These are phyloP conservation scores for Magnolia sinica DNA, from an alignment of 164 flowering plant species.

Conservation along the genomic window DNA sequence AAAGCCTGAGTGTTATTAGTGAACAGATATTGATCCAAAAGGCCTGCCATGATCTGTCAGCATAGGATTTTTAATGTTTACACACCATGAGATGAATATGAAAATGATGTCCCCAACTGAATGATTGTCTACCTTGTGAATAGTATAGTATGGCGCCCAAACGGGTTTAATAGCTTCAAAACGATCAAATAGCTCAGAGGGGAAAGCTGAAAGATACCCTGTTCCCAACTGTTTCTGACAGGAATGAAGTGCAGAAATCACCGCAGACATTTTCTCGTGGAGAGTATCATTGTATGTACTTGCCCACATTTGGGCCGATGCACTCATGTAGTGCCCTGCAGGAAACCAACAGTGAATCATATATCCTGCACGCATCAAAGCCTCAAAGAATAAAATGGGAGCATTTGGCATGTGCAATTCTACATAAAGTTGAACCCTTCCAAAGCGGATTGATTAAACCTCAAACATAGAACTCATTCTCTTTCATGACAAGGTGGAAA, in stretches of 20 bases:
- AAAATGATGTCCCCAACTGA: neutral
- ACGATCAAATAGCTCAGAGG: slow-evolving; percentile 72
- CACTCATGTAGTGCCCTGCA: slow-evolving; percentile 91
- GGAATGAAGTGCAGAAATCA: slow-evolving; percentile 55
- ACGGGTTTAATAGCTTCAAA: slow-evolving; percentile 77
- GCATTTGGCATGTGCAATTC: neutral
- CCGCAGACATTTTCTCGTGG: slow-evolving; percentile 56
- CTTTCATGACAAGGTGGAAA: no score
- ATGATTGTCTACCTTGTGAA: slow-evolving; percentile 70
- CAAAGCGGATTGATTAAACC: neutral
- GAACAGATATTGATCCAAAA: slow-evolving; percentile 75
- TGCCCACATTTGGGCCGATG: slow-evolving; percentile 90
- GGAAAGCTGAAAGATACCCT: slow-evolving; percentile 95
- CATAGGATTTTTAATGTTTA: neutral
- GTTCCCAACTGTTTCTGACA: slow-evolving; percentile 74
- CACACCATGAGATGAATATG: neutral
- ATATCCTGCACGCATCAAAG: neutral
- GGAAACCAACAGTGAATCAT: neutral
- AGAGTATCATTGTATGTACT: slow-evolving; percentile 71
- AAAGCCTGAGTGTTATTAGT: slow-evolving; percentile 62
- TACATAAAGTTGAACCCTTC: neutral
- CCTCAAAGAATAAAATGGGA: no score
- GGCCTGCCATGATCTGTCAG: slow-evolving; percentile 81
- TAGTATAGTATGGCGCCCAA: slow-evolving; percentile 97
- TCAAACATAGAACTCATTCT: no score